Evolutionary conservation across 495 filamentous ascomycete genomes (phyloP), one percentile per base, ranked within the genome.

Genomic region (Alectoria sarmentosa): DNA sequence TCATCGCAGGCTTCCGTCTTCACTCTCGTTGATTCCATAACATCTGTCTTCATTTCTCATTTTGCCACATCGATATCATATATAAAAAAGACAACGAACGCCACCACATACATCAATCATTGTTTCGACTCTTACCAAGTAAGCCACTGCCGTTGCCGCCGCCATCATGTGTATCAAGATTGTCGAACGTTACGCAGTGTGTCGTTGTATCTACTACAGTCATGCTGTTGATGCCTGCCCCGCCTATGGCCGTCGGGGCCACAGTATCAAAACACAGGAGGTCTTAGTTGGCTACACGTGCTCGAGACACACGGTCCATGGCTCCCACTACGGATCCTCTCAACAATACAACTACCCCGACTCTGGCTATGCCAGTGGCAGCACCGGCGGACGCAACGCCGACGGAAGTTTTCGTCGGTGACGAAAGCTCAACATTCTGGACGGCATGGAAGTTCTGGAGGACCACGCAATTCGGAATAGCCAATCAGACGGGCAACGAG

Each of bases 281-380:
- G 84, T 96, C 39, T 76, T 91, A 8, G 91, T 95, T 37, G 91
- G 91, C 54, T 92, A 93, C 71, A 82, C 84, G 34, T 96, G 91
- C 76, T 70, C 78, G 2, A 74, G 70, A 37, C 91, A 96, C 70
- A 82, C 88, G 41, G 61, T 65, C 13, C 65, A 72, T 49, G 69
- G 70, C 30, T 71, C 69, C 8, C 67, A 69, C 26, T 71, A 67
- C 7, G 66, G 72, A 32, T 69, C 69, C n/a, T 66, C 69, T 34
- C 58, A 59, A n/a, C 62, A 73, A 23, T 70, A 67, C 69, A 72
- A 64, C 49, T 77, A 73, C 70, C 71, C 72, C 52, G 83, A 85
- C 70, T 85, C 83, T 15, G 82, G 83, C 9, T 84, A 86, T 69
- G 78, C 74, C 19, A 84, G 81, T 67, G 73, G 69, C 39, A 70